phyloP scores from a whole-genome alignment of 116 monocot genomes.

The Iris pallida region DNA sequence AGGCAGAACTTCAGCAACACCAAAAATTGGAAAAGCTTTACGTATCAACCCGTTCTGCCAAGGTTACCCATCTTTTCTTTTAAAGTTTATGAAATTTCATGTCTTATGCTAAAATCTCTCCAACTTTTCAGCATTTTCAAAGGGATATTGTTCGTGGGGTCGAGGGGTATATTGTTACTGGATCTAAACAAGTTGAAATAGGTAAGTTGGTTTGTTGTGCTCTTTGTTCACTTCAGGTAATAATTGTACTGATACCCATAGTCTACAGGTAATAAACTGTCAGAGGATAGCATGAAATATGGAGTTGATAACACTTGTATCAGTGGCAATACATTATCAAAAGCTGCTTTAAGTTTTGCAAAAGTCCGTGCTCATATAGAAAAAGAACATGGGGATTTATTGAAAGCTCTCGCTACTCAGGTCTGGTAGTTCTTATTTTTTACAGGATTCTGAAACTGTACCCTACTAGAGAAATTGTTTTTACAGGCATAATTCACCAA shows the following conservation, averaged over 20 bases:
- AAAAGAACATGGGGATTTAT: constrained; percentile 59
- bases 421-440: constrained; percentile 18
- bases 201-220: constrained; percentile 20
- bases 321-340: constrained; percentile 64
- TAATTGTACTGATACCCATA: not conserved
- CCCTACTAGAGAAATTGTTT: too few relatives aligned
- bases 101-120: not conserved
- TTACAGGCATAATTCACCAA: too few relatives aligned
- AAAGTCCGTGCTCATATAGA: constrained; percentile 71
- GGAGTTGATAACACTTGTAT: constrained; percentile 86
- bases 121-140: constrained; percentile 76
- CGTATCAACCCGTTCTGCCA: constrained; percentile 85
- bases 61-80: constrained; percentile 31
- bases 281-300: constrained; percentile 79
- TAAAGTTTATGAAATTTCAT: not conserved
- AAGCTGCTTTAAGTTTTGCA: constrained; percentile 55
- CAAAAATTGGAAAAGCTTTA: constrained; percentile 93
- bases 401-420: constrained; percentile 84
- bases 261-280: constrained; percentile 53
- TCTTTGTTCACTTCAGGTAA: not conserved
- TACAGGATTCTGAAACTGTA: not conserved
- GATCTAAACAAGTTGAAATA: constrained; percentile 83
- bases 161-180: constrained; percentile 82
- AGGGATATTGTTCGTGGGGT: constrained; percentile 85
- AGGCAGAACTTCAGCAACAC: constrained; percentile 64